Evolutionary conservation across 352 stramenopile genomes (phyloP), one percentile per base, ranked within the genome.

Genomic region (Globisporangium emineosum): DNA sequence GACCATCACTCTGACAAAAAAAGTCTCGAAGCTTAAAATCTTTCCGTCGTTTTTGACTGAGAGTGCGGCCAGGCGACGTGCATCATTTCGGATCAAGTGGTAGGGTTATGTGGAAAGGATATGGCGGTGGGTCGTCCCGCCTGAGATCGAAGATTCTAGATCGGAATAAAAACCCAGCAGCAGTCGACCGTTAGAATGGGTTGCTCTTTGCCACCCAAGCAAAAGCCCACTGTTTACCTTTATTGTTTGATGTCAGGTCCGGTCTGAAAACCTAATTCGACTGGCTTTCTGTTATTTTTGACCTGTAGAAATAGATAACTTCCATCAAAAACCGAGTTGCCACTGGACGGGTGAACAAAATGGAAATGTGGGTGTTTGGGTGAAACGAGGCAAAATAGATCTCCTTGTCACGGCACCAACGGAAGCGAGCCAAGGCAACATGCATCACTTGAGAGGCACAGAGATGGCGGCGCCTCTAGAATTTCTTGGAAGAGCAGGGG

Each of bases 131-230:
- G 71, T 78, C 71, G 55, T 59, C 56, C 10, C 65, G 33, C 56
- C 65, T 33, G 30, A 23, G 42, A 70, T 88, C 59, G 81, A 90
- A 90, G 66, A 66, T 90, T 90, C 81, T 88, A 89, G 80, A 89
- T 83, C 19, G 40, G 40, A 21, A 21, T 47, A 47, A 47, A 30
- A 27, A 53, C 25, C 9, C 54, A 30, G 21, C 5, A 35, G 6
- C 21, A n/a, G 33, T 3, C 5, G 37, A 45, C 40, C 40, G 40
- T 47, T 51, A 9, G 35, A 32, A 25, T 55, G 25, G 25, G 49
- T 35, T 55, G n/a, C 49, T 21, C 23, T 33, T 55, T 55, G 27
- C 19, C 17, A 55, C 25, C 40, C 40, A 47, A 17, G 6, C 25
- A 35, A 32, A 55, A 35, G 49, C 17, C 50, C 17, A 2, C 17